Evolutionary conservation across 495 filamentous ascomycete species (phyloP).

Genomic region (Aspergillus diversus): DNA sequence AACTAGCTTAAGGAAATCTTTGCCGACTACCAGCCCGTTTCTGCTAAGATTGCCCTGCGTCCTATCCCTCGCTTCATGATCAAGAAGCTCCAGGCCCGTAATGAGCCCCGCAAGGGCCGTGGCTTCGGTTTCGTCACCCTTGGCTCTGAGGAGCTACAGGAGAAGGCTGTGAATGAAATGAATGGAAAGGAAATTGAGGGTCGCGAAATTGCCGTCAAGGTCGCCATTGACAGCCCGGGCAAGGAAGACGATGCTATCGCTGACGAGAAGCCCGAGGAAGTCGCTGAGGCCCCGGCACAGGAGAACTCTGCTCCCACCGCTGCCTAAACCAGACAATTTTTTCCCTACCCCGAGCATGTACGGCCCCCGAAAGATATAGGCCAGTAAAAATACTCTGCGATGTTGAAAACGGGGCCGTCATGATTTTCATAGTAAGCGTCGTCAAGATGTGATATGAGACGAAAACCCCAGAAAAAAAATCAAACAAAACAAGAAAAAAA

Average conservation of each 20-base stretch:
- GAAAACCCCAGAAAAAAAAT: constrained; percentile 20
- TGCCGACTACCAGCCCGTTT: constrained; percentile 80
- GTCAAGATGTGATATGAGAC: constrained; percentile 14
- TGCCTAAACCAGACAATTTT: constrained; percentile 36
- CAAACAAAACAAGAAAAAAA: constrained; percentile 20
- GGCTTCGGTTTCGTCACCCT: constrained; percentile 98
- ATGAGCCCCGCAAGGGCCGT: constrained; percentile 98
- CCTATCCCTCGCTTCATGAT: constrained; percentile 99
- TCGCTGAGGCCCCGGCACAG: constrained; percentile 44
- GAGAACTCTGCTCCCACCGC: constrained; percentile 39
- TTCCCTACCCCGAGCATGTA: constrained; percentile 29
- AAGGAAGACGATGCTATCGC: constrained; percentile 91
- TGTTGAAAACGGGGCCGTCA: constrained; percentile 21
- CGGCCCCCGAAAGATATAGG: constrained; percentile 15
- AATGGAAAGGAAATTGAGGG: constrained; percentile 98
- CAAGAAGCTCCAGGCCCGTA: constrained; percentile 97
- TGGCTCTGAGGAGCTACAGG: constrained; percentile 90
- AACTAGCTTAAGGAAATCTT: constrained; percentile 94
- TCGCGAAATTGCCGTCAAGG: constrained; percentile 99
- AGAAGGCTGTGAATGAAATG: constrained; percentile 97
- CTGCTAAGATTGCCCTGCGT: constrained; percentile 96
- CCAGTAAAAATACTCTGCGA: constrained; percentile 8
- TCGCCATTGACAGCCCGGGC: constrained; percentile 98
- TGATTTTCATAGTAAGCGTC: constrained; percentile 16
- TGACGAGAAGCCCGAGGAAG: constrained; percentile 51